Base-by-base conservation (phyloP, 2,329 filamentous ascomycete genomes). In the Akanthomyces muscarius region DNA sequence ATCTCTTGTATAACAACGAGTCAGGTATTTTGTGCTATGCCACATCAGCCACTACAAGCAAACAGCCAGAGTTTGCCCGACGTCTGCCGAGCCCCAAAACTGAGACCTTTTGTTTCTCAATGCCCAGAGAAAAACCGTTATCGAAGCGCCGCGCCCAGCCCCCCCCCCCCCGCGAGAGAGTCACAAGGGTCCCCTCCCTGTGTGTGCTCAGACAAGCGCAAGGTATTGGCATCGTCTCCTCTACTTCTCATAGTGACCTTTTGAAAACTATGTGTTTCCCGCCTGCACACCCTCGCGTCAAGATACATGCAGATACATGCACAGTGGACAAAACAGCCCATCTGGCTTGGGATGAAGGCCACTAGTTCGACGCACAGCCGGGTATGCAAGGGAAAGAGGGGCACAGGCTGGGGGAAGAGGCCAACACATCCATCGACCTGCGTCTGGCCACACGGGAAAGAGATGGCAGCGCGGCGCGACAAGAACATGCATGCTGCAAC, bases 371-470 rank as follows among this genome's bases (percentile, higher is more conserved):
- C 53, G 61, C 61, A 62, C 61, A 62, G 21, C 25, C 53, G 61
- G 61, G 61, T 62, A 62, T 62, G 61, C 61, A 62, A 62, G 52
- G 61, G 61, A 62, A 61, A 61, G 58, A 61, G 58, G 58, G 58
- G 58, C 50, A 30, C 30, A 41, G 33, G 13, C 33, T 21, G 28
- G 42, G 42, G 30, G 14, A n/a, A 36, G 30, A 61, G 38, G 21
- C 51, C 48, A 53, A 36, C 13, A 53, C 23, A 50, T 62, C 60
- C 60, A 54, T 61, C 42, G 28, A 45, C 28, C 21, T 52, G 50
- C 47, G 50, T 38, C 59, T 36, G 25, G 38, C 55, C 44, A 48
- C 47, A 60, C 57, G 57, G 47, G 18, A 60, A 44, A 21, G 48
- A 60, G 48, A 52, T 41, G 53, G 53, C 53, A 45, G 57, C 48